Evolutionary conservation across 2,329 filamentous ascomycete genomes (phyloP), one percentile per base, ranked within the genome.

Genomic region (Arthrobotrys entomopaga): DNA sequence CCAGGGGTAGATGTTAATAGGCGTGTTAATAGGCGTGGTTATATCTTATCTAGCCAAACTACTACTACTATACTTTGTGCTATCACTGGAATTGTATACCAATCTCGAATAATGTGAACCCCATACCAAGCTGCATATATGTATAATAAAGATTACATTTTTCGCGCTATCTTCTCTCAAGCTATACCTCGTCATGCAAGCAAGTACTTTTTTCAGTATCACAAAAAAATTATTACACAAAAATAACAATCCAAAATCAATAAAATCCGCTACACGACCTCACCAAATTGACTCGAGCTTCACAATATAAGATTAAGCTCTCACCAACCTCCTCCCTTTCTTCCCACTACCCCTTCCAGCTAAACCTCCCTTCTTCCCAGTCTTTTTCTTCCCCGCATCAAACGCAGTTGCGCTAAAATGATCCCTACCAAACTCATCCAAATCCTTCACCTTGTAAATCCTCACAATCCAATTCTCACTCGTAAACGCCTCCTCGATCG

Each of bases 391-490:
- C 19, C 84, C 85, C 60, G 83, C 83, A 66, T 86, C 84, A 79
- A 85, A 84, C 49, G 83, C 82, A 58, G 84, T 83, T 0, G 87
- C 88, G 77, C 84, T 86, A 77, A 87, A 87, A 81, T 97, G 94
- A 79, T 97, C 92, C 81, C 95, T 89, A 65, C 93, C 94, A 77
- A 99, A 86, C 82, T 98, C 98, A 84, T 99, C 95, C 72, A 97
- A 89, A 79, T 97, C 93, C 85, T 99, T 99, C 84, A 99, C 95
- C 87, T 99, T 99, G 87, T 97, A 99, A 80, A 99, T 97, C 77
- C 95, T 88, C 81, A 99, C 98, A 82, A 99, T 99, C 95, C 95
- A 99, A 87, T 99, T 99, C 86, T 99, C 95, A 80, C 92, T 97
- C 65, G 96, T 99, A 82, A 96, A 99, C 8, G 95, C 95, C 84